Evolutionary conservation across 2,329 filamentous ascomycete species (phyloP).

Genomic region (Colletotrichum costaricense): DNA sequence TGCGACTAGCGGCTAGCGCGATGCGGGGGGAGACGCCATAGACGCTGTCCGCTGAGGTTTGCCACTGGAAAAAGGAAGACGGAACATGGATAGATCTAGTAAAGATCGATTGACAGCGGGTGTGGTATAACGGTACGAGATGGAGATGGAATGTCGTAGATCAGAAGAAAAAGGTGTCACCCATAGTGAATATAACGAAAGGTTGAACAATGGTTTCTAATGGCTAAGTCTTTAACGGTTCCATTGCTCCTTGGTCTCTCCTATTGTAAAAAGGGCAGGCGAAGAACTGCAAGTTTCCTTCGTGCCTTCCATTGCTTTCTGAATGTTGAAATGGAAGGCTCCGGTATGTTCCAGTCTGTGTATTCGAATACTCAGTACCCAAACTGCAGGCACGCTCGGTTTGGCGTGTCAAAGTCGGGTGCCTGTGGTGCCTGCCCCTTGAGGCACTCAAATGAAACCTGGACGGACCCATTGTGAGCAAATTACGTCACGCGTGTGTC

Average conservation of each 20-base stretch:
- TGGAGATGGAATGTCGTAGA: background rate
- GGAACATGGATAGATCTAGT: background rate
- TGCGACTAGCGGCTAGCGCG: constrained; percentile 32
- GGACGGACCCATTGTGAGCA: constrained; percentile 30
- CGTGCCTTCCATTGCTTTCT: no score
- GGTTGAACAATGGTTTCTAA: no score
- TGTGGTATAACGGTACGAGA: background rate
- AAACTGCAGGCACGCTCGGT: constrained; percentile 15
- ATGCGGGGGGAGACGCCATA: constrained; percentile 28
- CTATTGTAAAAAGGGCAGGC: no score
- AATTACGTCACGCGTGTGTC: constrained; percentile 30
- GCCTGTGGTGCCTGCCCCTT: background rate
- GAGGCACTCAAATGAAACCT: constrained; percentile 28
- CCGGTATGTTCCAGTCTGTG: constrained; percentile 13
- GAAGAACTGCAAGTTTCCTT: no score
- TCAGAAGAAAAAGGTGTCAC: no score
- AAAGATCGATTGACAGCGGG: background rate
- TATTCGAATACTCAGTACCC: background rate
- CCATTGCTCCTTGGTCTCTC: no score
- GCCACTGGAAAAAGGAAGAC: background rate
- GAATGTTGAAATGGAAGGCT: background rate
- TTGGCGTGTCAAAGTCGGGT: constrained; percentile 16
- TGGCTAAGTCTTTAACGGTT: no score
- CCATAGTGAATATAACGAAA: no score
- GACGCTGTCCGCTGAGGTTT: constrained; percentile 12